phyloP scores from a whole-genome alignment of 805 yeast species.

The Metschnikowia lochheadii region DNA sequence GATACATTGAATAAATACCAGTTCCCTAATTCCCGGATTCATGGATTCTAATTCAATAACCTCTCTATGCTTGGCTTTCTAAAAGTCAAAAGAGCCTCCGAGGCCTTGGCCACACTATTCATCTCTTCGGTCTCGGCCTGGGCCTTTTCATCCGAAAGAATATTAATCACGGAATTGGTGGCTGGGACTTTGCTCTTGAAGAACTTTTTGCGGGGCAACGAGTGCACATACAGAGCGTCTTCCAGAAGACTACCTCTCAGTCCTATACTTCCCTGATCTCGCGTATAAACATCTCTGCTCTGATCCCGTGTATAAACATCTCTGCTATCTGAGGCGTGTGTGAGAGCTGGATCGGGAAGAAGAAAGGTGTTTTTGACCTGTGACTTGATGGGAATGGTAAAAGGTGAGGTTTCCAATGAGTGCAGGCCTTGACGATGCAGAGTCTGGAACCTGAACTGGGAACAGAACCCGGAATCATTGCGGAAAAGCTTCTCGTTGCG shows the following conservation, averaged over 20 bases:
- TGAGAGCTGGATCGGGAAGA: conserved; percentile 39
- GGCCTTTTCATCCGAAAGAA: conserved; percentile 15
- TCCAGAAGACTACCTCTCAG: not conserved
- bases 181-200: conserved; percentile 30
- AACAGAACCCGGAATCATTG: not conserved
- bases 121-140: conserved; percentile 9
- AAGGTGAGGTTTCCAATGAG: conserved; percentile 26
- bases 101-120: conserved; percentile 26
- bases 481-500: too few relatives aligned
- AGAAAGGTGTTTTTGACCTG: conserved; percentile 21
- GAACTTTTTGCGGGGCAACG: conserved; percentile 25
- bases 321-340: not conserved
- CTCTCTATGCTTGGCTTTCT: conserved; percentile 40
- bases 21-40: too few relatives aligned
- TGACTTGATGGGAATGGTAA: conserved; percentile 25
- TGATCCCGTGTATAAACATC: not conserved
- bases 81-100: conserved; percentile 35
- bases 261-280: too few relatives aligned
- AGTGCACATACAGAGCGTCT: not conserved
- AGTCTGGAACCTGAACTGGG: conserved; percentile 3
- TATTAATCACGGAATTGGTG: conserved; percentile 18
- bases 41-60: conserved; percentile 29
- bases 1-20: too few relatives aligned
- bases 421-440: conserved; percentile 9
- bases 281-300: too few relatives aligned